Conservation (phyloP, 2,329 filamentous ascomycete species). For the Elsinoe arachidis region DNA sequence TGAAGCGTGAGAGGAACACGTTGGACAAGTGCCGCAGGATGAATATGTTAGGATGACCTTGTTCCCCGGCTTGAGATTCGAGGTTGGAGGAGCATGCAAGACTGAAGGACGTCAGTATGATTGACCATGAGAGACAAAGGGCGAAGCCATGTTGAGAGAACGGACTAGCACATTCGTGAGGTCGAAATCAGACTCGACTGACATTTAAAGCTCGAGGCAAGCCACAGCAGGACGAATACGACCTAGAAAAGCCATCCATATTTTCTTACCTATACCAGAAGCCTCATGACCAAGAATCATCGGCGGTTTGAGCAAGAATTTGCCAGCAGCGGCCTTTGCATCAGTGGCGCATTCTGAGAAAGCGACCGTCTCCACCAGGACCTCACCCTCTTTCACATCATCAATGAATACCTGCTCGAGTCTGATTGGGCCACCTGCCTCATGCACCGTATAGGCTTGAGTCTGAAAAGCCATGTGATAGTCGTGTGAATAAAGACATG, state of each 20-base stretch:
- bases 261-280: slow-evolving; percentile 16
- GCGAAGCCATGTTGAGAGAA: too few relatives aligned
- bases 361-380: slow-evolving; percentile 23
- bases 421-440: background rate
- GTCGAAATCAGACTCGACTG: too few relatives aligned
- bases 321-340: slow-evolving; percentile 19
- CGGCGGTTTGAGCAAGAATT: slow-evolving; percentile 20
- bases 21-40: slow-evolving; percentile 18
- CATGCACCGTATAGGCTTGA: slow-evolving; percentile 19
- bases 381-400: slow-evolving; percentile 15
- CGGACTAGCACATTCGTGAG: too few relatives aligned
- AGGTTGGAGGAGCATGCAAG: background rate
- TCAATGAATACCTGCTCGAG: slow-evolving; percentile 18
- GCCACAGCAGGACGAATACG: background rate
- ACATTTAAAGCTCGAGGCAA: too few relatives aligned
- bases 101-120: background rate
- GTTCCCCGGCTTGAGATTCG: slow-evolving; percentile 18
- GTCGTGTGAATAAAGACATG: background rate
- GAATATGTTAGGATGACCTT: slow-evolving; percentile 21
- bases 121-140: too few relatives aligned
- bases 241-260: background rate
- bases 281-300: slow-evolving; percentile 22
- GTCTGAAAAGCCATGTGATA: slow-evolving; percentile 15
- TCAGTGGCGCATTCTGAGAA: slow-evolving; percentile 24
- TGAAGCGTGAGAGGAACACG: slow-evolving; percentile 17